phyloP scores from a whole-genome alignment of 306 rosid species.

The Trifolium subterraneum region DNA sequence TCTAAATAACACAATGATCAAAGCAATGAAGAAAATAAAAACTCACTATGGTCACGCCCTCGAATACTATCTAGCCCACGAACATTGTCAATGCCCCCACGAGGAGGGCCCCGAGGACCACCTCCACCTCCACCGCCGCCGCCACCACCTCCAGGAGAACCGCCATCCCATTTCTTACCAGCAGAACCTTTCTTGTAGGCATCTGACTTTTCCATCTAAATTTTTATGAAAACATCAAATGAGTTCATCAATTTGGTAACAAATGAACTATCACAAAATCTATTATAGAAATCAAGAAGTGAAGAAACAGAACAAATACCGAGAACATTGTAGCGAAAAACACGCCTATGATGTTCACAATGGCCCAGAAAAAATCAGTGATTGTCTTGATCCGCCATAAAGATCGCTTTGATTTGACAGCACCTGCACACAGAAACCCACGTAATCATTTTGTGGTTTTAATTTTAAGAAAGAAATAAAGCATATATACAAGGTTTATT shows the following conservation, averaged over 20 bases:
- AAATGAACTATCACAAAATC: background rate
- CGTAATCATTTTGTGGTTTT: background rate
- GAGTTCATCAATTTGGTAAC: conserved; percentile 22
- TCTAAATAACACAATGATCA: background rate
- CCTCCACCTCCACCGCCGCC: conserved; percentile 86
- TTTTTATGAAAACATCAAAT: conserved; percentile 20
- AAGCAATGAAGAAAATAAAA: conserved; percentile 8
- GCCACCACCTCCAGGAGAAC: conserved; percentile 74
- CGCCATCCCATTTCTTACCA: conserved; percentile 88
- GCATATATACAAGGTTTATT: background rate
- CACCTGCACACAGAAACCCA: conserved; percentile 57
- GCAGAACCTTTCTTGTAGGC: conserved; percentile 81
- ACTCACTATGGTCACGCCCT: conserved; percentile 85
- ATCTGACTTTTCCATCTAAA: conserved; percentile 88
- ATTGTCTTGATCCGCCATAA: conserved; percentile 83
- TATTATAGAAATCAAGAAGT: background rate
- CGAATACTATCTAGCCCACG: conserved; percentile 75
- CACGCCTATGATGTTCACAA: conserved; percentile 71
- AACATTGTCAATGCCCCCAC: conserved; percentile 91
- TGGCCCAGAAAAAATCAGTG: conserved; percentile 85
- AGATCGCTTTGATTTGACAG: conserved; percentile 79
- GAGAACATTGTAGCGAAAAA: conserved; percentile 93
- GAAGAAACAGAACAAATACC: conserved; percentile 50
- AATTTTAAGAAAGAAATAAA: background rate
- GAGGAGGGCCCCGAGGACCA: conserved; percentile 84